Evolutionary conservation across 2,329 filamentous ascomycete species (phyloP).

Genomic region (Claviceps africana): DNA sequence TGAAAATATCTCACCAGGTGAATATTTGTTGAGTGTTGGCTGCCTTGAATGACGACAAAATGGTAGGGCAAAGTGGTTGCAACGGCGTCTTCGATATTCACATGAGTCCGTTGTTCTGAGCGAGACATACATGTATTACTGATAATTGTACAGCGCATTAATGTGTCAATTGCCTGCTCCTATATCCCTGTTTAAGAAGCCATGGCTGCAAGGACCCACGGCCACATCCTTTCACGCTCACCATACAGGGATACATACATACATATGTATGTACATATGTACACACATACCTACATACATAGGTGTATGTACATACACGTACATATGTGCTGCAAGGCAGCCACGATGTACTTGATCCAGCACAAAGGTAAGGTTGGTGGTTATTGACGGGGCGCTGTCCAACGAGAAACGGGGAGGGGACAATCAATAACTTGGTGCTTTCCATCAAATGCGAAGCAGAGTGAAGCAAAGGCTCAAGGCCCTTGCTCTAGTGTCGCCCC

Average conservation of each 20-base stretch:
- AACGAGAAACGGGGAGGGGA: not conserved
- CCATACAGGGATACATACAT: slow-evolving; percentile 1
- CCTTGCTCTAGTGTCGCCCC: not conserved
- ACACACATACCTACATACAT: no score
- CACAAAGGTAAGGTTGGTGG: slow-evolving; percentile 5
- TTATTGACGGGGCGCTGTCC: not conserved
- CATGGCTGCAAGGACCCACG: slow-evolving; percentile 5
- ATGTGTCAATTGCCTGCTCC: slow-evolving; percentile 1
- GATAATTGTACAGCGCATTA: not conserved
- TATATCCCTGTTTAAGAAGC: slow-evolving; percentile 4
- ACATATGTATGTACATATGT: no score
- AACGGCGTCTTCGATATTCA: not conserved
- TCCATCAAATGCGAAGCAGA: not conserved
- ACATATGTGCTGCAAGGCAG: slow-evolving; percentile 1
- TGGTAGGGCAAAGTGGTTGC: not conserved
- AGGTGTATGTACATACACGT: no score
- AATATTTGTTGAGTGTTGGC: not conserved
- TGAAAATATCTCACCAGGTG: not conserved
- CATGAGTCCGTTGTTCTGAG: not conserved
- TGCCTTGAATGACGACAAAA: not conserved
- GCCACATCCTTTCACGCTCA: not conserved
- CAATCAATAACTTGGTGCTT: not conserved
- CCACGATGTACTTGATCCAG: slow-evolving; percentile 2
- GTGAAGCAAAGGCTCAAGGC: not conserved
- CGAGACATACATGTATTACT: not conserved